Evolutionary conservation across 441 rosid species (phyloP), one percentile per base, ranked within the genome.

Genomic region (Isatis lusitanica): DNA sequence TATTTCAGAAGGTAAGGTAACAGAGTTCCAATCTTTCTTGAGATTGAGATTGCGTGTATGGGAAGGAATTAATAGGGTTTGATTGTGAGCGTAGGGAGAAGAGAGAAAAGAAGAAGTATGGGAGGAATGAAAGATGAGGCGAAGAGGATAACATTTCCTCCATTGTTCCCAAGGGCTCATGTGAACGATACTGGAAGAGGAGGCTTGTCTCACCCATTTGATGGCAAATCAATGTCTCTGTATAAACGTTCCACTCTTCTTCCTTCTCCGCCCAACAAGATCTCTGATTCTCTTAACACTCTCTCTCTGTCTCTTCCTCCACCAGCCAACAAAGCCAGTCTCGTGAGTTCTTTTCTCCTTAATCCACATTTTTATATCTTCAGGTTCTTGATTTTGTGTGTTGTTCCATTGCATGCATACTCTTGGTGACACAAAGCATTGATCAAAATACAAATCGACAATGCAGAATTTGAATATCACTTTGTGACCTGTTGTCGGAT

Each of bases 141-240:
- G 43, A 84, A 80, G 79, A 73, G 73, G 73, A 78, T 81, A 21
- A 70, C 63, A 8, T 70, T 64, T 71, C 84, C 85, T 64, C 98
- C 94, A 26, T 76, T 93, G 94, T 93, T 93, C 36, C 94, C 94
- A 16, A 86, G 97, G 80, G 90, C 88, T 73, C 96, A 90, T 75
- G 93, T 93, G 75, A 90, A 90, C 76, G 94, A 91, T 75, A 72
- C 90, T 53, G 90, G 86, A 36, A 43, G 59, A 66, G 86, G 81
- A 84, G 84, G 86, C 68, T 87, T 92, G 66, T 90, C 94, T 56
- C 89, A 88, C 52, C 86, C 94, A 5, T 91, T 92, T 83, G 92
- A 91, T 24, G 82, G 90, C 88, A 93, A 93, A 74, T 83, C 92
- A 82, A 91, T 90, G 93, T 88, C 93, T 67, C 85, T 93, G 33